Evolutionary conservation across 106 monocot genomes (phyloP).

Genomic region (Gastrodia elata): DNA sequence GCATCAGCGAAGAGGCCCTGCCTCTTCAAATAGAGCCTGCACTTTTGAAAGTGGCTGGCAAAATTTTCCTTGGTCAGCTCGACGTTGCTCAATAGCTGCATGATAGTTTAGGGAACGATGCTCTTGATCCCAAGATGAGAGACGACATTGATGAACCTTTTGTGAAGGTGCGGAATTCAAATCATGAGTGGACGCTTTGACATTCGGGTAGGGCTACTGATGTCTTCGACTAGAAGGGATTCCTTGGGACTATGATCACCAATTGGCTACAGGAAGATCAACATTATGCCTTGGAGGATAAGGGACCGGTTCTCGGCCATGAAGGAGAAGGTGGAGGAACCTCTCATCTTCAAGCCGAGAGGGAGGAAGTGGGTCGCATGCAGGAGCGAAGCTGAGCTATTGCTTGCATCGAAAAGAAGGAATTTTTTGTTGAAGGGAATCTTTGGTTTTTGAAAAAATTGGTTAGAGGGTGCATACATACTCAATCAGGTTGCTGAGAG

Average conservation of each 20-base stretch:
- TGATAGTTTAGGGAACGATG: slow-evolving; percentile 49
- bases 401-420: too few relatives aligned
- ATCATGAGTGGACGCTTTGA: slow-evolving; percentile 30
- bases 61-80: slow-evolving; percentile 43
- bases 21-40: slow-evolving; percentile 34
- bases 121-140: slow-evolving; percentile 40
- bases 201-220: not conserved
- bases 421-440: too few relatives aligned
- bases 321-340: too few relatives aligned
- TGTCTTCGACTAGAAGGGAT: slow-evolving; percentile 1
- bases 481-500: too few relatives aligned
- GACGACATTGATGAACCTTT: slow-evolving; percentile 44
- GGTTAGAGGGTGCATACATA: too few relatives aligned
- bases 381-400: too few relatives aligned
- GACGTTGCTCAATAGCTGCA: slow-evolving; percentile 49
- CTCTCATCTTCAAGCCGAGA: too few relatives aligned
- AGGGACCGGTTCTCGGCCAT: too few relatives aligned
- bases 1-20: slow-evolving; percentile 18
- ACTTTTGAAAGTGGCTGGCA: slow-evolving; percentile 48
- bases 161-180: slow-evolving; percentile 56
- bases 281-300: too few relatives aligned
- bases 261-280: too few relatives aligned
- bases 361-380: too few relatives aligned
- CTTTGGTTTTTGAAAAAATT: too few relatives aligned
- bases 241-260: slow-evolving; percentile 5